phyloP scores from a whole-genome alignment of 2,329 filamentous ascomycete genomes.

The Neofusicoccum umdonicola region DNA sequence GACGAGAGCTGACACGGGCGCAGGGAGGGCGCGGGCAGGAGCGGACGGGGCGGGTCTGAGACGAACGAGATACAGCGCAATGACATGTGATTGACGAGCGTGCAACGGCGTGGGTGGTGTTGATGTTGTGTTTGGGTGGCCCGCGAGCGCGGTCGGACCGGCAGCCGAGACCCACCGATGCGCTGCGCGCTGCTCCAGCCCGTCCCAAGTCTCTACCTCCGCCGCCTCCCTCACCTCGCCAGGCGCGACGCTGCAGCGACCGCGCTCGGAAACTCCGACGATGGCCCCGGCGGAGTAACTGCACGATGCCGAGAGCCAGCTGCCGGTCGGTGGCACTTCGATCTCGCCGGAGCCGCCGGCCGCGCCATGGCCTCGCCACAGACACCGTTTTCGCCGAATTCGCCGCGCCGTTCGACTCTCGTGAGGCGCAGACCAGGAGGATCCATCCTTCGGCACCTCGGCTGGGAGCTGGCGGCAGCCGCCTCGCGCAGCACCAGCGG shows the following conservation, averaged over 20 bases:
- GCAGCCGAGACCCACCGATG: not conserved
- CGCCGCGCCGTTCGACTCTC: not conserved
- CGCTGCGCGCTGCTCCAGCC: too few species aligned
- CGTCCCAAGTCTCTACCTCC: not conserved
- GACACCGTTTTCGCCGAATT: not conserved
- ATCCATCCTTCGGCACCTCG: slow-evolving; percentile 2
- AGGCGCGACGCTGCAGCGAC: not conserved
- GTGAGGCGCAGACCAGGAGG: not conserved
- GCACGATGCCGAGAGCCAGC: not conserved
- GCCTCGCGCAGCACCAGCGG: not conserved
- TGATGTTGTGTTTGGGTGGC: not conserved
- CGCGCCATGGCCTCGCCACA: too few species aligned
- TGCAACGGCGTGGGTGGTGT: not conserved
- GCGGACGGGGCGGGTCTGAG: too few species aligned
- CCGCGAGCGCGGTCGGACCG: not conserved
- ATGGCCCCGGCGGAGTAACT: too few species aligned
- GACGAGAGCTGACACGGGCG: not conserved
- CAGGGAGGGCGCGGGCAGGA: not conserved
- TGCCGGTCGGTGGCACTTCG: not conserved
- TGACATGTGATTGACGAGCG: too few species aligned
- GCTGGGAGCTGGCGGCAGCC: not conserved
- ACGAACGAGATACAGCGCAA: too few species aligned
- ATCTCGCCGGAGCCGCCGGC: not conserved
- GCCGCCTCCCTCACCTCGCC: too few species aligned
- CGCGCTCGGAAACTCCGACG: not conserved